Evolutionary conservation across 78 protist genomes (phyloP).

Genomic region (Bodo saltans): DNA sequence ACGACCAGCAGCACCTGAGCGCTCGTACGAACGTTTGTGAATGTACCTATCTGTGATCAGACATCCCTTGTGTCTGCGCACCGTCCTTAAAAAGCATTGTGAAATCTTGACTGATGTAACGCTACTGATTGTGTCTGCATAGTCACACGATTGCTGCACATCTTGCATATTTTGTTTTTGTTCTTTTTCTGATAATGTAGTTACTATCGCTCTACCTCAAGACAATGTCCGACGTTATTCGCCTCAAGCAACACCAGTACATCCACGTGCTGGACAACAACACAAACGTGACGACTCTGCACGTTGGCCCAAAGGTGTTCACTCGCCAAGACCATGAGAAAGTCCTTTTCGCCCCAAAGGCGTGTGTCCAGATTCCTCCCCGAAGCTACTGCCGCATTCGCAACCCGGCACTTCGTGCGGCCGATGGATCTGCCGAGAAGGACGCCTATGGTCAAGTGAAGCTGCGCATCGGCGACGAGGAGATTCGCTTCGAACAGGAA

Average conservation of each 20-base stretch:
- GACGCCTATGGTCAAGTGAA: constrained; percentile 55
- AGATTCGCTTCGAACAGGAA: constrained; percentile 57
- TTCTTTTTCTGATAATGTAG: not conserved
- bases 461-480: constrained; percentile 70
- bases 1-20: too few species aligned
- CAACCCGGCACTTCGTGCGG: constrained; percentile 59
- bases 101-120: too few species aligned
- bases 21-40: too few species aligned
- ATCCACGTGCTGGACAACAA: constrained; percentile 50
- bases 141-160: too few species aligned
- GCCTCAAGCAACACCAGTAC: constrained; percentile 35
- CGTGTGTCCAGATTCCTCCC: constrained; percentile 69
- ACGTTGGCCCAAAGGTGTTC: constrained; percentile 74
- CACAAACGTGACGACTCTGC: constrained; percentile 62
- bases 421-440: constrained; percentile 31
- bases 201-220: too few species aligned
- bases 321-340: constrained; percentile 75
- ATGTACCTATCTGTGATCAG: too few species aligned
- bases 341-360: constrained; percentile 63
- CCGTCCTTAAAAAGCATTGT: too few species aligned
- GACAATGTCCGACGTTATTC: constrained; percentile 14
- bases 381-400: constrained; percentile 65
- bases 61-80: too few species aligned
- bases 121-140: too few species aligned
- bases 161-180: too few species aligned